Percentiles rank a stretch among this genome's conserved stretches.
Conservation (phyloP, 1,284 basidiomycete species). For the Microbotryomycetes sp. region DNA sequence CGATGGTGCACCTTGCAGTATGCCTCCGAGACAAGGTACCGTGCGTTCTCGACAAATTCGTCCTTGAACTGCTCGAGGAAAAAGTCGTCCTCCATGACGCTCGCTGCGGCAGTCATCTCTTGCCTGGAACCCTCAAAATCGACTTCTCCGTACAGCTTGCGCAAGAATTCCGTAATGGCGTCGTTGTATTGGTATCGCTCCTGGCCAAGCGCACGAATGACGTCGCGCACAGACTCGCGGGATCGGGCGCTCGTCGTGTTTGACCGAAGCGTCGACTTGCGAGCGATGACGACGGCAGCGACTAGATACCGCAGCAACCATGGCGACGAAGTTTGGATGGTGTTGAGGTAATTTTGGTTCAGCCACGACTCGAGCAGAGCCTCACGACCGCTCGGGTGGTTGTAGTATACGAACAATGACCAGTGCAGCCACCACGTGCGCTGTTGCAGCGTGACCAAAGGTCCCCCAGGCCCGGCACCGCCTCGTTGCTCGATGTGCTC, state of each 20-base stretch:
- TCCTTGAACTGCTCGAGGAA: slow-evolving; percentile 84
- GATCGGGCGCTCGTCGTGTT: slow-evolving; percentile 54
- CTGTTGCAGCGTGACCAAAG: slow-evolving; percentile 79
- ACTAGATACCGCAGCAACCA: slow-evolving; percentile 95
- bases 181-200: slow-evolving; percentile 94
- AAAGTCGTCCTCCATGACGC: slow-evolving; percentile 83
- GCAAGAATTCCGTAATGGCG: slow-evolving; percentile 86
- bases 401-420: slow-evolving; percentile 98
- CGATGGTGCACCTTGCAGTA: slow-evolving; percentile 96
- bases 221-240: slow-evolving; percentile 73
- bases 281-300: slow-evolving; percentile 82
- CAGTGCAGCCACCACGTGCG: slow-evolving; percentile 96
- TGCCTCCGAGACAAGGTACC: slow-evolving; percentile 90
- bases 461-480: slow-evolving; percentile 50
- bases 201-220: slow-evolving; percentile 82
- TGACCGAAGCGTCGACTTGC: slow-evolving; percentile 48
- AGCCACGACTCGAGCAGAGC: slow-evolving; percentile 94
- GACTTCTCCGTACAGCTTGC: slow-evolving; percentile 87
- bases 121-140: slow-evolving; percentile 83
- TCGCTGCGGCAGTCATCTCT: slow-evolving; percentile 69
- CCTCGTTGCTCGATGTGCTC: slow-evolving; percentile 80
- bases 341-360: slow-evolving; percentile 91
- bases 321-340: slow-evolving; percentile 90
- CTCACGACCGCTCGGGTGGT: slow-evolving; percentile 86
- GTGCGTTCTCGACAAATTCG: slow-evolving; percentile 91